Evolutionary conservation across 768 basidiomycete species (phyloP).

Genomic region (Trametes cingulata): DNA sequence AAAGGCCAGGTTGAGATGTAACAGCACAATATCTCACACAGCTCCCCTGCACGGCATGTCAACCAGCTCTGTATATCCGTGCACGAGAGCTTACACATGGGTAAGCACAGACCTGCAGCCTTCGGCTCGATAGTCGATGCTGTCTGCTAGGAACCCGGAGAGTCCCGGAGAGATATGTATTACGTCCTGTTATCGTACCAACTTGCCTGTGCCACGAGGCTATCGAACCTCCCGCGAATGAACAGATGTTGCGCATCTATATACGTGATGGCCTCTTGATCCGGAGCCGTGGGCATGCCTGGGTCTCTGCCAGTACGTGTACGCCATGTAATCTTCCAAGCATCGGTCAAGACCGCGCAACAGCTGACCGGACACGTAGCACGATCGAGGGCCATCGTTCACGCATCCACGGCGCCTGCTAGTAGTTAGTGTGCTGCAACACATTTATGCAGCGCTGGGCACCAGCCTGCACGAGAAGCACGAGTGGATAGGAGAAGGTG

Average conservation of each 20-base stretch:
- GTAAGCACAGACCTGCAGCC: too few species aligned
- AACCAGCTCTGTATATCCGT: too few species aligned
- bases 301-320: slow-evolving; percentile 1
- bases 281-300: not conserved
- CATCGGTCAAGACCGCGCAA: not conserved
- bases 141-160: not conserved
- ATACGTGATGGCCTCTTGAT: not conserved
- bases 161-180: slow-evolving; percentile 7
- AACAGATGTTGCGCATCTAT: not conserved
- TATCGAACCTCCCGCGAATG: slow-evolving; percentile 9
- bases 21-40: too few species aligned
- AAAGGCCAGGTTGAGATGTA: too few species aligned
- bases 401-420: not conserved
- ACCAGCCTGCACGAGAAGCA: not conserved
- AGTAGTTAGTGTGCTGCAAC: not conserved
- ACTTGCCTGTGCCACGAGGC: slow-evolving; percentile 11
- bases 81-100: too few species aligned
- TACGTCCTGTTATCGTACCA: slow-evolving; percentile 5
- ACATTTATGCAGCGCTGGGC: not conserved
- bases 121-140: too few species aligned
- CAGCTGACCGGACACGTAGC: slow-evolving; percentile 5
- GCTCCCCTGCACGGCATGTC: too few species aligned
- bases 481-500: not conserved
- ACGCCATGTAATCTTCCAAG: not conserved
- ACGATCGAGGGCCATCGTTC: not conserved